Conservation (phyloP, 768 basidiomycete species). For the Hortiboletus flavorubellus region DNA sequence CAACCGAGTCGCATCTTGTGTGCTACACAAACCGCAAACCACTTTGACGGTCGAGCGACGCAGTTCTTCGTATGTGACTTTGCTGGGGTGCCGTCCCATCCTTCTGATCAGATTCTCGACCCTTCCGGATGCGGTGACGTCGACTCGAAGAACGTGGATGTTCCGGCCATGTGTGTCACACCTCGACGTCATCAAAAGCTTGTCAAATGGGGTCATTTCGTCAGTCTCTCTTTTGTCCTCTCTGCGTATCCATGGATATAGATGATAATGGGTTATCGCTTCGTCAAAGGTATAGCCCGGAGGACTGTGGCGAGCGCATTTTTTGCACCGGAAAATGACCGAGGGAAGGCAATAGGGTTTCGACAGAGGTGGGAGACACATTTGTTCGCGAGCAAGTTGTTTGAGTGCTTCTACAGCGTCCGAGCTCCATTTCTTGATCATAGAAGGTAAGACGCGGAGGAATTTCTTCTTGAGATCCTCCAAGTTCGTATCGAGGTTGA, state of each 20-base stretch:
- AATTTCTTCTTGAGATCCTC: background rate
- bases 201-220: background rate
- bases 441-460: background rate
- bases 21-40: constrained; percentile 4
- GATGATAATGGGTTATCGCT: constrained; percentile 6
- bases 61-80: background rate
- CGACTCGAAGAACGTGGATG: constrained; percentile 3
- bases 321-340: constrained; percentile 12
- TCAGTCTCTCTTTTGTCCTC: background rate
- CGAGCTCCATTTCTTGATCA: constrained; percentile 7
- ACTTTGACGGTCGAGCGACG: constrained; percentile 4
- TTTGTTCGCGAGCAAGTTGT: background rate
- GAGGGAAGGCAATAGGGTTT: constrained; percentile 5
- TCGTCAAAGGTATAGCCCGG: constrained; percentile 1
- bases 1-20: background rate
- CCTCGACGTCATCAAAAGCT: background rate
- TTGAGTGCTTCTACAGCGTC: constrained; percentile 8
- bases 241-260: background rate
- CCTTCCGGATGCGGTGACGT: background rate
- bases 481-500: background rate
- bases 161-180: background rate
- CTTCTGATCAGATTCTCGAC: constrained; percentile 10
- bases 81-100: constrained; percentile 6
- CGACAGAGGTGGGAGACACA: background rate
- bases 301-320: background rate